Conservation (phyloP, 441 rosid species). For the Melastoma candidum region DNA sequence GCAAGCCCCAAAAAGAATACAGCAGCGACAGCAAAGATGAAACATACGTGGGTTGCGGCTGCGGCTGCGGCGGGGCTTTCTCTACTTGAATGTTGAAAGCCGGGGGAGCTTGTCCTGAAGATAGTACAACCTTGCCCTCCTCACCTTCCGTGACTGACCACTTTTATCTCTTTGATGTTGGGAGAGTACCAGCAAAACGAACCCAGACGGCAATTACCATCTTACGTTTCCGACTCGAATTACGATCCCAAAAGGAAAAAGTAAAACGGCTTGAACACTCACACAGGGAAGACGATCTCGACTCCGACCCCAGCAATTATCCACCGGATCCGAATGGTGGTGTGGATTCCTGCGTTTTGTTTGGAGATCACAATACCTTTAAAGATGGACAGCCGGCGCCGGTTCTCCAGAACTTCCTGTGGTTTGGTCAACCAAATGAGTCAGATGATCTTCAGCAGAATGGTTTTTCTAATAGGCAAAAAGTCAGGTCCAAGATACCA, state of each 20-base stretch:
- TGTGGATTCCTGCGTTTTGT: conserved; percentile 87
- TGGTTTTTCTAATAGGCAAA: background rate
- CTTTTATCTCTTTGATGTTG: conserved; percentile 67
- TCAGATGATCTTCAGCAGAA: background rate
- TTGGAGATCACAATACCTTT: conserved; percentile 78
- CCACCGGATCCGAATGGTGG: conserved; percentile 76
- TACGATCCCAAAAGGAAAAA: background rate
- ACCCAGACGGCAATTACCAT: background rate
- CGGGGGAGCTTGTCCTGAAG: conserved; percentile 87
- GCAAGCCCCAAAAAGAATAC: conserved; percentile 2
- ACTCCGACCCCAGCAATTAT: conserved; percentile 78
- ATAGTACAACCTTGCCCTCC: conserved; percentile 88
- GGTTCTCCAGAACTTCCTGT: conserved; percentile 74
- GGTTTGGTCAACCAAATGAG: conserved; percentile 5
- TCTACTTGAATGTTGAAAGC: conserved; percentile 78
- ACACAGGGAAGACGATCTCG: conserved; percentile 87
- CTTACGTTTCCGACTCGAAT: background rate
- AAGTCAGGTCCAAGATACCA: conserved; percentile 31
- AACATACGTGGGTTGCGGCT: too few species aligned
- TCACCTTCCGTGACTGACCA: conserved; percentile 64
- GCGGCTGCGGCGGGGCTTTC: background rate
- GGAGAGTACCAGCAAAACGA: conserved; percentile 64
- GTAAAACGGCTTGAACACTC: conserved; percentile 25
- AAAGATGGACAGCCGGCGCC: conserved; percentile 66
- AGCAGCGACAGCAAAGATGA: too few species aligned